These are phyloP conservation scores for Hypoxylon perforatum DNA, from an alignment of 495 filamentous ascomycete species.

Conservation along the genomic window DNA sequence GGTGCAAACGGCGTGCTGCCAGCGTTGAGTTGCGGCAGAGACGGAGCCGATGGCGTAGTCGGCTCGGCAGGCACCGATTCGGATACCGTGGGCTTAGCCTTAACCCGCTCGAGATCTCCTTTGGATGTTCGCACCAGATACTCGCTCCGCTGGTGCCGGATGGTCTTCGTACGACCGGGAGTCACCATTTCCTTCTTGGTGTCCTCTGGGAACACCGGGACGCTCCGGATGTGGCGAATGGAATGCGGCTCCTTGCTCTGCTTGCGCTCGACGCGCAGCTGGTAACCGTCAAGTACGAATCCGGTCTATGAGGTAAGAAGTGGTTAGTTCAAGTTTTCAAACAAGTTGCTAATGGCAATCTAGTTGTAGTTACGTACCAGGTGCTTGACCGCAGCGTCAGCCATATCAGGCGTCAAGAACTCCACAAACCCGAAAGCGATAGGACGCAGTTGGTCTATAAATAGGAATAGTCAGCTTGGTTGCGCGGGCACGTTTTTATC, in stretches of 20 bases:
- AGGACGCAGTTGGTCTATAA: slow-evolving; percentile 36
- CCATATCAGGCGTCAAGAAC: slow-evolving; percentile 51
- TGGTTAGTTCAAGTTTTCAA: slow-evolving; percentile 2
- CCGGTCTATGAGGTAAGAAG: slow-evolving; percentile 17
- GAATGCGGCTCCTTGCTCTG: slow-evolving; percentile 15
- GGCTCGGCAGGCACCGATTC: no score
- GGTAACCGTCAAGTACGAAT: not conserved
- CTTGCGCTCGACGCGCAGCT: slow-evolving; percentile 37
- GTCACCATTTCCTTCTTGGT: not conserved
- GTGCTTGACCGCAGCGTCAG: slow-evolving; percentile 50
- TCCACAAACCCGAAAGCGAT: slow-evolving; percentile 67
- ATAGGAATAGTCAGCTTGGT: slow-evolving; percentile 7
- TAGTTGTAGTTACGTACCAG: slow-evolving; percentile 31
- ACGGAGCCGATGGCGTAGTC: no score
- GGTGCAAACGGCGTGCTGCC: no score
- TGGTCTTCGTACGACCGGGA: no score
- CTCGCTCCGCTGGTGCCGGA: no score
- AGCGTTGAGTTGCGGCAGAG: no score
- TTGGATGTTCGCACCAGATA: no score
- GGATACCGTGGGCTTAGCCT: no score
- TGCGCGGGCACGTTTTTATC: not conserved
- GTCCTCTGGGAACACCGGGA: not conserved
- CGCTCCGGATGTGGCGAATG: not conserved
- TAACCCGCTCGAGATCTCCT: no score
- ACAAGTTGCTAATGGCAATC: not conserved